A percentile compares a stretch with the other conserved stretches of the same genome.
These are phyloP conservation scores for Naganishia randhawae DNA, from an alignment of 768 basidiomycete genomes.

Conservation along the genomic window DNA sequence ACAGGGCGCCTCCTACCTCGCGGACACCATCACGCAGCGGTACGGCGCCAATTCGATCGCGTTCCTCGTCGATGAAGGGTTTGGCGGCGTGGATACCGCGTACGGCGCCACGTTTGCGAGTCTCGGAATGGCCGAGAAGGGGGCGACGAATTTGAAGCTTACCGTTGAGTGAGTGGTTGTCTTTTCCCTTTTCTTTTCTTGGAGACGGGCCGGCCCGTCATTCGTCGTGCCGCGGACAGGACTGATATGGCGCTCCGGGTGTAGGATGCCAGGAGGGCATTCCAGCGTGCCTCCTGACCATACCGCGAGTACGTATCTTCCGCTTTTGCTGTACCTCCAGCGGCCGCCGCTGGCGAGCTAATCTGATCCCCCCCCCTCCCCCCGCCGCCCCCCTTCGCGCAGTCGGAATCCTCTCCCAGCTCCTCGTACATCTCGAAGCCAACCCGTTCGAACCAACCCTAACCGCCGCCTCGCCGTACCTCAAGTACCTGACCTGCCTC, in stretches of 20 bases:
- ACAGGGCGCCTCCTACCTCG: slow-evolving; percentile 55
- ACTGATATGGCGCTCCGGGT: slow-evolving; percentile 23
- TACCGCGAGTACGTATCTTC: slow-evolving; percentile 57
- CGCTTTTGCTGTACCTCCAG: neutral
- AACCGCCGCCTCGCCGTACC: slow-evolving; percentile 39
- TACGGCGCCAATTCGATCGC: slow-evolving; percentile 73
- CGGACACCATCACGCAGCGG: slow-evolving; percentile 55
- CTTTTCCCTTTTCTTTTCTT: neutral
- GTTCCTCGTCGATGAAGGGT: slow-evolving; percentile 83
- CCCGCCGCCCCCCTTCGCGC: no score
- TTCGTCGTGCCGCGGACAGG: neutral
- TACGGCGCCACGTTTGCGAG: slow-evolving; percentile 45
- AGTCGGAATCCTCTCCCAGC: slow-evolving; percentile 74
- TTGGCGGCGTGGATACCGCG: slow-evolving; percentile 54
- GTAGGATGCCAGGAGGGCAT: slow-evolving; percentile 65
- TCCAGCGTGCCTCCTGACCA: slow-evolving; percentile 78
- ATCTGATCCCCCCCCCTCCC: no score
- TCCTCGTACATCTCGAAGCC: slow-evolving; percentile 66
- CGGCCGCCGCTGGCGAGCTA: slow-evolving; percentile 27
- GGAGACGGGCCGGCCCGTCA: no score
- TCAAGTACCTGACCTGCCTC: slow-evolving; percentile 61
- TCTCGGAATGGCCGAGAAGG: slow-evolving; percentile 52
- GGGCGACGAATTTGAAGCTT: slow-evolving; percentile 40
- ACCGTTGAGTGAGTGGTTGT: slow-evolving; percentile 37
- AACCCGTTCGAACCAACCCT: slow-evolving; percentile 57